Percentiles rank a stretch among this genome's conserved stretches.
Evolutionary conservation across 2,329 filamentous ascomycete genomes (phyloP).

Genomic region (Bipolaris bicolor): DNA sequence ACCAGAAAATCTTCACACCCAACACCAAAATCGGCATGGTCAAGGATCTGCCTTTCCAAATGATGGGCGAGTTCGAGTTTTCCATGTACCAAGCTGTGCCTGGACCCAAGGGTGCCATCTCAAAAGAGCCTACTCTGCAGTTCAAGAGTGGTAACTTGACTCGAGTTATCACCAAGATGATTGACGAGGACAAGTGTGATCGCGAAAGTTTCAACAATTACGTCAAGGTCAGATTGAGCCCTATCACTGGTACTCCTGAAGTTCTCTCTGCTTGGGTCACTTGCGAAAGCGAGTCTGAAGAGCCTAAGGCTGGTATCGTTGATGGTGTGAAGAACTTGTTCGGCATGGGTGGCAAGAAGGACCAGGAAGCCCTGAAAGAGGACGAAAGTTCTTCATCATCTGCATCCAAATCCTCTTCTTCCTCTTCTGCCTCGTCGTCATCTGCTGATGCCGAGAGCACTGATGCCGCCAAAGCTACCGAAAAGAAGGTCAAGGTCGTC

Average conservation of each 20-base stretch:
- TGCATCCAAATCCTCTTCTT: constrained; percentile 44
- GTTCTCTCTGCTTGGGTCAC: constrained; percentile 77
- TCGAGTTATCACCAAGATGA: constrained; percentile 76
- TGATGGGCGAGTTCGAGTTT: constrained; percentile 80
- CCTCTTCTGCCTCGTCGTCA: constrained; percentile 54
- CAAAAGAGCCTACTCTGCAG: constrained; percentile 67
- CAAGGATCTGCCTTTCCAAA: constrained; percentile 85
- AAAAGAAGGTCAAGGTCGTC: constrained; percentile 60
- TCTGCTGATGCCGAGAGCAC: constrained; percentile 55
- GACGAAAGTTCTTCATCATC: constrained; percentile 51
- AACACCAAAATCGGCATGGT: constrained; percentile 75
- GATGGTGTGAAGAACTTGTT: constrained; percentile 97
- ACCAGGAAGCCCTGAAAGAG: constrained; percentile 73
- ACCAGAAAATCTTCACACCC: constrained; percentile 83
- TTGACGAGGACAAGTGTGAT: constrained; percentile 78
- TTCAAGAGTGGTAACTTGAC: constrained; percentile 87
- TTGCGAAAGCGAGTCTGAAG: constrained; percentile 76
- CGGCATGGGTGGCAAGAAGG: constrained; percentile 90
- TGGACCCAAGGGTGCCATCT: constrained; percentile 49
- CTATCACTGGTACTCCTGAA: constrained; percentile 79
- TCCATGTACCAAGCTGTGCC: constrained; percentile 77
- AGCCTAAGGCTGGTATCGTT: constrained; percentile 80
- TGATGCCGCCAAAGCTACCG: constrained; percentile 55
- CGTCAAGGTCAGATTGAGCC: constrained; percentile 74
- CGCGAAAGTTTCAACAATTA: constrained; percentile 80